These are phyloP conservation scores for Diplodia scrobiculata DNA, from an alignment of 2,329 filamentous ascomycete species.

Conservation along the genomic window DNA sequence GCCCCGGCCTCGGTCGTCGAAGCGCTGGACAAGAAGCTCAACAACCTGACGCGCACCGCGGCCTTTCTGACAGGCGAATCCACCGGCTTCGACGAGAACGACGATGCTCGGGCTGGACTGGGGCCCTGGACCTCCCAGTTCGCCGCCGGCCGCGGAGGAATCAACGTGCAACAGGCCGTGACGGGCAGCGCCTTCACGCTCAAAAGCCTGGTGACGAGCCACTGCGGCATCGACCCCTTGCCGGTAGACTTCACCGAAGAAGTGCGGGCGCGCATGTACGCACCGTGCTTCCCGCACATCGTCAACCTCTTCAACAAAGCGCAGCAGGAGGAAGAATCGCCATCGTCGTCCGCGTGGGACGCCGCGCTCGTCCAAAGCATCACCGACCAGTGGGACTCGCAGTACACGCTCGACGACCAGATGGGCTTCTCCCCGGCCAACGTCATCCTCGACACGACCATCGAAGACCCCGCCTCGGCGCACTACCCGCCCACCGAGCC, in stretches of 20 bases:
- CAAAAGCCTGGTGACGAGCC: constrained; percentile 46
- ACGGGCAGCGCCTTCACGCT: constrained; percentile 47
- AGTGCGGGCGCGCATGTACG: constrained; percentile 43
- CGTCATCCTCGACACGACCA: constrained; percentile 23
- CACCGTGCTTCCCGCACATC: constrained; percentile 47
- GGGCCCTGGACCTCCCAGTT: constrained; percentile 2
- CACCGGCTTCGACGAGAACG: constrained; percentile 36
- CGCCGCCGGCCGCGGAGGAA: constrained; percentile 33
- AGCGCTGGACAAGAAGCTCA: constrained; percentile 37
- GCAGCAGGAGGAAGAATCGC: neutral
- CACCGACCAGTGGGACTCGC: constrained; percentile 46
- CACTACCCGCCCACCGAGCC: constrained; percentile 38
- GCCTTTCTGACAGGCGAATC: constrained; percentile 45
- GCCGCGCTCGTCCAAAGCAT: constrained; percentile 42
- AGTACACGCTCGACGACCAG: constrained; percentile 41
- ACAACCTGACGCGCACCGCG: constrained; percentile 38
- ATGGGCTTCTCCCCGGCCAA: constrained; percentile 40
- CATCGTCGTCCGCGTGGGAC: constrained; percentile 11
- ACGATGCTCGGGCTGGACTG: neutral
- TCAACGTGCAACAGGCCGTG: constrained; percentile 39
- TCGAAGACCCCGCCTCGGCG: constrained; percentile 37
- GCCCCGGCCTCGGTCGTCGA: neutral
- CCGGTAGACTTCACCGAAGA: constrained; percentile 48
- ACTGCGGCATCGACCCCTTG: constrained; percentile 47
- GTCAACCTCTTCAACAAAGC: constrained; percentile 43